Evolutionary conservation across 768 basidiomycete genomes (phyloP), one percentile per base, ranked within the genome.

Genomic region (Boletus rubroflammeus): DNA sequence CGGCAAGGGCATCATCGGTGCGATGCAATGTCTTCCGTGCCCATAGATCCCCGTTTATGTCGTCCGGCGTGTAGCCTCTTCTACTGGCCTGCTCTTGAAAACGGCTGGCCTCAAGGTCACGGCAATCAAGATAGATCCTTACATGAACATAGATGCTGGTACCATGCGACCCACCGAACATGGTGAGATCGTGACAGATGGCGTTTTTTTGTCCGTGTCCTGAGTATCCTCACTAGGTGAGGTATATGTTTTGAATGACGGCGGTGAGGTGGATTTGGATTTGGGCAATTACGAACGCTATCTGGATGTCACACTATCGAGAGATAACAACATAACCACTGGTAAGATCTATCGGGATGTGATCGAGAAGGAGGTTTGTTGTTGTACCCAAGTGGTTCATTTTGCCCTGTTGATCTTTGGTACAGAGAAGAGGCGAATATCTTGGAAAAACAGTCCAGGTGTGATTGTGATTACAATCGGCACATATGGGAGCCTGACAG

Each of bases 91-190:
- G 48, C 81, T 98, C 48, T 79, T 99, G 69, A 98, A 98, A 75
- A 98, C 92, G 41, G 85, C 88, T 35, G 96, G 96, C 44, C 79
- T 97, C 56, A 97, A 94, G 76, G 96, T 98, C 63, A 99, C 96
- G 8, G 91, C 96, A 11, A 98, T 99, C 80, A 99, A 99, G 76
- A 98, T 99, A 65, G 96, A 99, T 70, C 96, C 96, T 14, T 99
- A 99, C 64, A 98, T 99, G 96, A 99, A 99, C 75, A 98, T 99
- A 64, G 96, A 99, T 79, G 96, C 96, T 23, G 96, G 96, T 34
- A 98, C 96, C 19, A 99, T 99, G 96, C 81, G 93, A 47, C 96
- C 96, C 14, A 96, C 94, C 15, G 96, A 99, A 72, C 96, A 99
- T 69, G 96, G 95, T 92, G 70, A 79, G 85, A 58, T 56, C 47